Evolutionary conservation across 371 early-diverging fungal species (phyloP).

Genomic region (Syncephalastrum monosporum): DNA sequence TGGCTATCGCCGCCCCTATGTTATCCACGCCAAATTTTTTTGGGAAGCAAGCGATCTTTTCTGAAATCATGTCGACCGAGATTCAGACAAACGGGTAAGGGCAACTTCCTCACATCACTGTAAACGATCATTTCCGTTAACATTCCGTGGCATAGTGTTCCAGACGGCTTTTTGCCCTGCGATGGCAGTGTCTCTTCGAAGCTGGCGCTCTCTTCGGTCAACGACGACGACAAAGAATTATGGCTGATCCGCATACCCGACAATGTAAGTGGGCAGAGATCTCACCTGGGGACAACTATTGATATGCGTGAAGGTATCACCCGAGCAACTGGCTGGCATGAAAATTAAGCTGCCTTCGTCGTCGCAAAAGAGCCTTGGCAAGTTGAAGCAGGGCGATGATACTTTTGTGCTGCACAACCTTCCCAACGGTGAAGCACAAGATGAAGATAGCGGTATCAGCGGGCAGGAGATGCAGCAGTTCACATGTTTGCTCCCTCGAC

Average conservation of each 20-base stretch:
- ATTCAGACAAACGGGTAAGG: too few relatives aligned
- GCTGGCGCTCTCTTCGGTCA: background rate
- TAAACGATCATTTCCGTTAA: too few relatives aligned
- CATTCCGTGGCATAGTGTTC: too few relatives aligned
- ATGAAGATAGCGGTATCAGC: conserved; percentile 35
- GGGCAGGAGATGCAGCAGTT: conserved; percentile 52
- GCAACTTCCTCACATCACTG: background rate
- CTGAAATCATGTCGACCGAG: too few relatives aligned
- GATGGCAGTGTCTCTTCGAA: too few relatives aligned
- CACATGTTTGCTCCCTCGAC: conserved; percentile 34
- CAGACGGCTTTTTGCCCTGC: too few relatives aligned
- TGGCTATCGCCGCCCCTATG: too few relatives aligned
- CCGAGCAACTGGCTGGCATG: conserved; percentile 26
- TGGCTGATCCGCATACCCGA: conserved; percentile 52
- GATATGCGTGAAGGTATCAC: conserved; percentile 20
- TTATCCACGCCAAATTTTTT: too few relatives aligned
- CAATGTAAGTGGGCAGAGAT: conserved; percentile 22
- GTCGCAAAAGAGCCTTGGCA: conserved; percentile 23
- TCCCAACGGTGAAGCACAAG: conserved; percentile 21
- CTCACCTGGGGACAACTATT: too few relatives aligned
- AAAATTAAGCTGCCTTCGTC: conserved; percentile 25
- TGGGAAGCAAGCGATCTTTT: too few relatives aligned
- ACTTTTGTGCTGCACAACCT: conserved; percentile 37
- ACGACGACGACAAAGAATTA: conserved; percentile 44
- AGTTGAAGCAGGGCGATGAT: conserved; percentile 20